Evolutionary conservation across 179 eudicot genomes (phyloP).

Genomic region (Beta macrorhiza): DNA sequence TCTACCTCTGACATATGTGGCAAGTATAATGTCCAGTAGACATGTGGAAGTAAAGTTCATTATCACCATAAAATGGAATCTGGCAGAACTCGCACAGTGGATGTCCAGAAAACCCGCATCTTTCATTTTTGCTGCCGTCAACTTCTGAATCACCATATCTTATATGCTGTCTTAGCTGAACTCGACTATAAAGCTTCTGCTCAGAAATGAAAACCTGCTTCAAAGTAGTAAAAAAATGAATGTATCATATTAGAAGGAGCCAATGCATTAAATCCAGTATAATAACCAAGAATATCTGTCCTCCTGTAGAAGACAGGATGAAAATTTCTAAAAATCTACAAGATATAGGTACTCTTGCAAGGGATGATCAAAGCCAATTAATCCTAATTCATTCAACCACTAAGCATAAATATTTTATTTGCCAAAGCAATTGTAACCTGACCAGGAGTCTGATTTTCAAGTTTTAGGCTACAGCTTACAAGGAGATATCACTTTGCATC

Average conservation of each 20-base stretch:
- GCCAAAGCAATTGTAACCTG: neutral
- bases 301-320: neutral
- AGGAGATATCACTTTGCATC: neutral
- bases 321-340: neutral
- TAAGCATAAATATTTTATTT: neutral
- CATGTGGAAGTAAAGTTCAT: conserved; percentile 83
- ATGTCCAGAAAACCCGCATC: conserved; percentile 96
- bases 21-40: conserved; percentile 84
- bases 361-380: neutral
- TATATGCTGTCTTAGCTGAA: conserved; percentile 73
- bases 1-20: conserved; percentile 85
- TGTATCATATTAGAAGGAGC: neutral
- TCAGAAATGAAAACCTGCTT: conserved; percentile 80
- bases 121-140: conserved; percentile 82
- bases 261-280: neutral
- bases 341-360: neutral
- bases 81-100: conserved; percentile 83
- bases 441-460: neutral
- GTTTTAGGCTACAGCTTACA: neutral
- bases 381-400: neutral
- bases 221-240: conserved; percentile 12
- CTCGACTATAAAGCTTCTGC: conserved; percentile 81
- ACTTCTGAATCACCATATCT: conserved; percentile 72
- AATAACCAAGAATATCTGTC: neutral
- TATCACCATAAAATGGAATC: conserved; percentile 81